Percentiles rank a stretch among this genome's conserved stretches.
Conservation (phyloP, 148 eudicot genomes). For the Fagopyrum esculentum region DNA sequence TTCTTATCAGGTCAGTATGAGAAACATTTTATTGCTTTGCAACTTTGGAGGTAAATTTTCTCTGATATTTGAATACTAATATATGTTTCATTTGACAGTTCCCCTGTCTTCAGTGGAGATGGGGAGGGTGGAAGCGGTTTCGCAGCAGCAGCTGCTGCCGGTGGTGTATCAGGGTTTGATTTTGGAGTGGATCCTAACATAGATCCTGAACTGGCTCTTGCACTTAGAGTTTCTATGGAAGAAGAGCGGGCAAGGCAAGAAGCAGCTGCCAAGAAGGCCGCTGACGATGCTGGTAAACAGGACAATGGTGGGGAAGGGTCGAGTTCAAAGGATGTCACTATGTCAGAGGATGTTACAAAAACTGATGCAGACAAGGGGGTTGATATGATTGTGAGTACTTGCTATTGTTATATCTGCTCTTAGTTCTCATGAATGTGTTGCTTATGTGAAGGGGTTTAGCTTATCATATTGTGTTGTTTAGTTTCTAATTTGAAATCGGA, state of each 20-base stretch:
- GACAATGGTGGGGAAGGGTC: conserved; percentile 60
- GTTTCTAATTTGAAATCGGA: neutral
- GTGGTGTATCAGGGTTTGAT: conserved; percentile 87
- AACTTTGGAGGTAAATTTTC: neutral
- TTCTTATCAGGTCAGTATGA: conserved; percentile 57
- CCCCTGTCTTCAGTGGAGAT: conserved; percentile 94
- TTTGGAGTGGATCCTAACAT: conserved; percentile 97
- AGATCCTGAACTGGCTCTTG: conserved; percentile 99
- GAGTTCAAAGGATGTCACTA: conserved; percentile 68
- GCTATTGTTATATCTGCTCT: neutral
- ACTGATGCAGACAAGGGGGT: conserved; percentile 56
- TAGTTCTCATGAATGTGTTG: no score
- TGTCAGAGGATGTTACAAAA: conserved; percentile 58
- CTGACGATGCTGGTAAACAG: conserved; percentile 60
- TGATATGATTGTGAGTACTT: conserved; percentile 45
- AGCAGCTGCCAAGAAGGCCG: conserved; percentile 98
- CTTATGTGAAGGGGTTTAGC: neutral
- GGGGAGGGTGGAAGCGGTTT: conserved; percentile 95
- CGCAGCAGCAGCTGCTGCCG: conserved; percentile 89
- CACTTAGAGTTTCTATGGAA: conserved; percentile 97
- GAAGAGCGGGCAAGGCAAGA: conserved; percentile 99
- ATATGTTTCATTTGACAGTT: conserved; percentile 30
- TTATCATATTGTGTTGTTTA: neutral
- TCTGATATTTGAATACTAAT: neutral
- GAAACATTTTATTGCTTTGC: neutral